Evolutionary conservation across 352 stramenopile genomes (phyloP).

Genomic region (Discostella stelligera): DNA sequence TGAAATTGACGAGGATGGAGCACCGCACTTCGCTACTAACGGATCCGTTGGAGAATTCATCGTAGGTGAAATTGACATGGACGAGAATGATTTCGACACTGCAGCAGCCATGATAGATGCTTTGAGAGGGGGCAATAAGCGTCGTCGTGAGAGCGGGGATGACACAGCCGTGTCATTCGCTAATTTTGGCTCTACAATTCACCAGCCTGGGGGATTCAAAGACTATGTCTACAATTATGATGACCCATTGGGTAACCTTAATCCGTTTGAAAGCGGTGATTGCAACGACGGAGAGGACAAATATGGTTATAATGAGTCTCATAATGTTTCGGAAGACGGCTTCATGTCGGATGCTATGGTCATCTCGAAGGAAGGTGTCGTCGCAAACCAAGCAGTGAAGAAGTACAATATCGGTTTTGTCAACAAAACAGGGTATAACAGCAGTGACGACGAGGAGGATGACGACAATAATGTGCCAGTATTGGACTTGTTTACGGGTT

Average conservation of each 20-base stretch:
- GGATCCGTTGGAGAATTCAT: constrained; percentile 31
- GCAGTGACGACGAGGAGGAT: constrained; percentile 35
- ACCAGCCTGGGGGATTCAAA: constrained; percentile 34
- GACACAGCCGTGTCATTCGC: constrained; percentile 20
- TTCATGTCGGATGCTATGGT: constrained; percentile 56
- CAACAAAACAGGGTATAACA: constrained; percentile 38
- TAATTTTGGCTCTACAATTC: constrained; percentile 49
- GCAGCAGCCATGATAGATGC: constrained; percentile 81
- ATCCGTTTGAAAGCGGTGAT: constrained; percentile 50
- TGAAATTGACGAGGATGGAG: constrained; percentile 34
- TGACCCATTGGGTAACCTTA: constrained; percentile 65
- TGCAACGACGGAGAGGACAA: constrained; percentile 39
- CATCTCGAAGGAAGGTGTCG: constrained; percentile 22
- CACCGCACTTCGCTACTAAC: constrained; percentile 27
- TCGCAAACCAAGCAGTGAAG: constrained; percentile 2
- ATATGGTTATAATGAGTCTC: constrained; percentile 23
- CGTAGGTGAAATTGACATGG: constrained; percentile 72
- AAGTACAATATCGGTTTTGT: constrained; percentile 9
- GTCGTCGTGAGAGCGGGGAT: constrained; percentile 6
- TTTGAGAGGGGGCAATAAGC: constrained; percentile 44
- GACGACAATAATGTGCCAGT: constrained; percentile 58
- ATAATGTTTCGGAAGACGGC: constrained; percentile 37
- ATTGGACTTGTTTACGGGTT: constrained; percentile 80
- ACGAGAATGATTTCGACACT: constrained; percentile 83
- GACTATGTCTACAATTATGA: constrained; percentile 72